Evolutionary conservation across 2,329 filamentous ascomycete genomes (phyloP).

Genomic region (Magnaporthales sp.): DNA sequence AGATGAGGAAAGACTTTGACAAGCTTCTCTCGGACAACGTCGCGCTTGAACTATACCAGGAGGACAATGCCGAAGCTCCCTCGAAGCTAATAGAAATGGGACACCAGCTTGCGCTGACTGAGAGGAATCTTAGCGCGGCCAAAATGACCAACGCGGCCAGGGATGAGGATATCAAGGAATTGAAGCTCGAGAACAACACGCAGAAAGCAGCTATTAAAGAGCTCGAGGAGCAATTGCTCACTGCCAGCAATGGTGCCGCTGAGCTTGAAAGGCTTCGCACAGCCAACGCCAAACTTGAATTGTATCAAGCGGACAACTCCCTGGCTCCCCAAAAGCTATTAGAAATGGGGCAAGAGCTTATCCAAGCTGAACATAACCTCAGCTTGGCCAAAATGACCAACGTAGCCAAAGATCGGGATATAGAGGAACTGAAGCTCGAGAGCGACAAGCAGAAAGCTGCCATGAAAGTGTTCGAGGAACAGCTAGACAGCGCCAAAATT

Average conservation of each 20-base stretch:
- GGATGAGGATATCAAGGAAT: no score
- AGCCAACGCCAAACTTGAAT: not conserved
- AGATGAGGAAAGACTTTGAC: no score
- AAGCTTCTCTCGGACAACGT: not conserved
- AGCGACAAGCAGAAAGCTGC: not conserved
- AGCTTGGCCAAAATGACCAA: not conserved
- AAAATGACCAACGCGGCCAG: no score
- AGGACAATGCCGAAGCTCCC: not conserved
- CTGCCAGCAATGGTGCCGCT: no score
- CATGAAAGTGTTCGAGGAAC: not conserved
- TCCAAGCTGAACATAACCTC: not conserved
- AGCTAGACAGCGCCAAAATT: not conserved
- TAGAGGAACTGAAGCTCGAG: not conserved
- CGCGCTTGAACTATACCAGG: not conserved
- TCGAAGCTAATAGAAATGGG: not conserved
- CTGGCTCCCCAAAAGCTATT: not conserved
- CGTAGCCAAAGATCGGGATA: not conserved
- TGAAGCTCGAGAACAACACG: no score
- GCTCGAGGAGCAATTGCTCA: not conserved
- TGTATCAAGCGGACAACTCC: not conserved
- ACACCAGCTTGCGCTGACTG: no score
- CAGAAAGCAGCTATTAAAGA: no score
- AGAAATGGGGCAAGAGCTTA: not conserved
- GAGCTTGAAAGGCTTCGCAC: not conserved
- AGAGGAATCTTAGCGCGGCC: no score